These are phyloP conservation scores for Komagataella pastoris DNA, from an alignment of 805 yeast species.

Conservation along the genomic window DNA sequence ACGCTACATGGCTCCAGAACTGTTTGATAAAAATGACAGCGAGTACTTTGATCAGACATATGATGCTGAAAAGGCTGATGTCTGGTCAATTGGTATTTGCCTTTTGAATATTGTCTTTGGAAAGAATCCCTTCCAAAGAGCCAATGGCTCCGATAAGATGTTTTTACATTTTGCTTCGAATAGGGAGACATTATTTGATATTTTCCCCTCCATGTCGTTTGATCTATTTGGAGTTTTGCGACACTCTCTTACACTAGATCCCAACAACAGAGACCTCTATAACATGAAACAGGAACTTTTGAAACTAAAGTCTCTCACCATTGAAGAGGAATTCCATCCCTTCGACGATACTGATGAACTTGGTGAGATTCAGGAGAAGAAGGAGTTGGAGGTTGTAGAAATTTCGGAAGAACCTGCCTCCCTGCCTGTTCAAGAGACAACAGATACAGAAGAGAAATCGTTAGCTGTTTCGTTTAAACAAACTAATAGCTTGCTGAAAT, in stretches of 20 bases:
- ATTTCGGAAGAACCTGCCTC: background rate
- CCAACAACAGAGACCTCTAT: constrained; percentile 61
- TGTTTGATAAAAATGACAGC: constrained; percentile 3
- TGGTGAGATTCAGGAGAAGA: constrained; percentile 2
- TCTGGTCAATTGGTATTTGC: constrained; percentile 43
- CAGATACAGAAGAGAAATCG: constrained; percentile 2
- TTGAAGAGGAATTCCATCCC: constrained; percentile 55
- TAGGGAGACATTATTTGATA: constrained; percentile 83
- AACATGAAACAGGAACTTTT: constrained; percentile 47
- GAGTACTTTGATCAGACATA: constrained; percentile 10
- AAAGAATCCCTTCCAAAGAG: constrained; percentile 36
- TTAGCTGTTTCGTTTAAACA: constrained; percentile 9
- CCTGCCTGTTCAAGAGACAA: background rate
- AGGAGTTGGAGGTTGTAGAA: background rate
- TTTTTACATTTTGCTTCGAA: constrained; percentile 78
- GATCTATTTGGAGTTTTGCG: constrained; percentile 81
- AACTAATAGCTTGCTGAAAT: constrained; percentile 5
- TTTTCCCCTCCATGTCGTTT: constrained; percentile 77
- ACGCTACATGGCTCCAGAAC: constrained; percentile 47
- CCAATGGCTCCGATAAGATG: constrained; percentile 40
- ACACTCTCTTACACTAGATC: constrained; percentile 70
- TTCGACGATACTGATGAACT: constrained; percentile 1
- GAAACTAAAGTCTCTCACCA: constrained; percentile 55
- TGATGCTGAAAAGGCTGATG: constrained; percentile 33
- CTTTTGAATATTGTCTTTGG: constrained; percentile 36